These are phyloP conservation scores for Ascosphaera apis DNA, from an alignment of 2,329 filamentous ascomycete species.

Conservation along the genomic window DNA sequence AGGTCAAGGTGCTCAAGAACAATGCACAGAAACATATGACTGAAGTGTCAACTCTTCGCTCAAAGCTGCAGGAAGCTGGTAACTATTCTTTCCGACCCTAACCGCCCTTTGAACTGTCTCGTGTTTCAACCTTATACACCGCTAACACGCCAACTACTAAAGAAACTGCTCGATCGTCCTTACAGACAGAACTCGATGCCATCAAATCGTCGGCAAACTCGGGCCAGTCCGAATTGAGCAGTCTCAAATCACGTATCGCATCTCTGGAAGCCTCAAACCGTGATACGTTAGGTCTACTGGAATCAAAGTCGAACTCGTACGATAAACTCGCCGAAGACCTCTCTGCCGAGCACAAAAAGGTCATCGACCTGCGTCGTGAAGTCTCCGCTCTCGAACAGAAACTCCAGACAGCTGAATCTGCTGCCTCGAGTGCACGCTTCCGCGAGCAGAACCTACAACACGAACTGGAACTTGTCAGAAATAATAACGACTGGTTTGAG, in stretches of 20 bases:
- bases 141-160: conserved; percentile 2
- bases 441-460: conserved; percentile 76
- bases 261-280: conserved; percentile 81
- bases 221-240: conserved; percentile 43
- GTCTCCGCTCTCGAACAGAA: conserved; percentile 61
- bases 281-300: conserved; percentile 68
- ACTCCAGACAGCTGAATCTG: conserved; percentile 58
- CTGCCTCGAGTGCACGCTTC: conserved; percentile 63
- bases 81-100: too few species aligned
- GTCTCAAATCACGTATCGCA: conserved; percentile 58
- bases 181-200: conserved; percentile 62
- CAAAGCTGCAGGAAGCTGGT: conserved; percentile 69
- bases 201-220: conserved; percentile 52
- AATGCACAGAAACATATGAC: conserved; percentile 64
- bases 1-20: conserved; percentile 58
- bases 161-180: conserved; percentile 53
- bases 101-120: too few species aligned
- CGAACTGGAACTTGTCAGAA: conserved; percentile 68
- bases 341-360: conserved; percentile 70
- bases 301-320: conserved; percentile 71
- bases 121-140: not conserved
- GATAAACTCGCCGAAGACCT: conserved; percentile 71
- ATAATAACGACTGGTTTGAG: conserved; percentile 85
- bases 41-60: conserved; percentile 59
- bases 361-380: conserved; percentile 61